Evolutionary conservation across 164 flowering plant genomes (phyloP), one percentile per base, ranked within the genome.

Genomic region (Macadamia integrifolia): DNA sequence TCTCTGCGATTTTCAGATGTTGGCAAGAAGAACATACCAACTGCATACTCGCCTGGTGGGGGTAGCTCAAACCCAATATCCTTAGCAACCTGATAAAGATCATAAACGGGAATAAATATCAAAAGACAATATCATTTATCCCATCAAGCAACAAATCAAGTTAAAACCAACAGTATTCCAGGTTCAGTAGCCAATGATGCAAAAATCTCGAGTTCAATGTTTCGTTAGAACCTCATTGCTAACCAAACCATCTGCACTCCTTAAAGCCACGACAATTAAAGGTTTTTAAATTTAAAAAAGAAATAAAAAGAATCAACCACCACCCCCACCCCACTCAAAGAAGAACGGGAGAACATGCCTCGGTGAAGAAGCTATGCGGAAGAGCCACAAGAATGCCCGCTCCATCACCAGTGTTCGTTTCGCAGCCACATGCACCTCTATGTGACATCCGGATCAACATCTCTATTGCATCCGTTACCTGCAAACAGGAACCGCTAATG

Each of bases 21-120:
- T 35, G 98, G 99, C 91, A 95, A 76, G 76, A 86, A 95, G 63
- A 92, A 81, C 97, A 92, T 95, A 58, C 99, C 99, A 62, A 92
- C 97, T 31, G 98, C 99, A 76, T 92, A 95, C 75, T 89, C 81
- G 23, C 96, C 98, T 3, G 83, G 80, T 3, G 88, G 83, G 7
- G 98, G 99, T 50, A 95, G 80, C 72, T 87, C 84, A 84, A 92
- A 88, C 17, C 98, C 97, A 63, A 65, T 74, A 63, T 89, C 91
- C 72, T 82, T 82, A 6, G 88, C 81, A 65, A 79, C 94, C 99
- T 95, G 79, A 76, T 28, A 43, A 63, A 61, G 29, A 13, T 14
- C 62, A 64, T 65, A 43, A 35, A 35, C 3, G 40, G 40, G 40
- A 35, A 35, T 35, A 35, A 35, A 35, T 35, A 35, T 35, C 57